phyloP scores from a whole-genome alignment of 2,329 filamentous ascomycete genomes.

The Fusarium torreyae region DNA sequence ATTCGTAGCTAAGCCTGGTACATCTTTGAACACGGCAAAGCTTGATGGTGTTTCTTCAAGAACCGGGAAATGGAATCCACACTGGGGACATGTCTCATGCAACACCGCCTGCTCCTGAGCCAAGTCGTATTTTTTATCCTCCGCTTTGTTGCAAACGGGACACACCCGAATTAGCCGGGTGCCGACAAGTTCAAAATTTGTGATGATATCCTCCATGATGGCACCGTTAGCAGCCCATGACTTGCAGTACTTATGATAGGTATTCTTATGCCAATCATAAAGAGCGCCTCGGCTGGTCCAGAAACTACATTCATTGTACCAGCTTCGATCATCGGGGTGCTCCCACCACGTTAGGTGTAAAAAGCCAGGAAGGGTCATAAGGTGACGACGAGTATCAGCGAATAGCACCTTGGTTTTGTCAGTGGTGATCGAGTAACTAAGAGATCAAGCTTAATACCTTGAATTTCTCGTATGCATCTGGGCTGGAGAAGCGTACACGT shows the following conservation, averaged over 20 bases:
- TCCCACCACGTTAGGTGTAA: slow-evolving; percentile 35
- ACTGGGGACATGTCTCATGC: slow-evolving; percentile 31
- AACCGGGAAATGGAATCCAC: slow-evolving; percentile 38
- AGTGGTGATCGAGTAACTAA: too few species aligned
- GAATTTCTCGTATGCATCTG: slow-evolving; percentile 29
- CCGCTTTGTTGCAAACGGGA: slow-evolving; percentile 28
- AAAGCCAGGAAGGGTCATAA: slow-evolving; percentile 26
- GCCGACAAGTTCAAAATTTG: slow-evolving; percentile 39
- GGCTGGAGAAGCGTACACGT: slow-evolving; percentile 32
- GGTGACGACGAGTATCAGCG: slow-evolving; percentile 28
- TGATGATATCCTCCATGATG: slow-evolving; percentile 43
- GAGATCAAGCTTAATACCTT: neutral
- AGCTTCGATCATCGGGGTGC: slow-evolving; percentile 24
- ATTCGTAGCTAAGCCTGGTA: neutral
- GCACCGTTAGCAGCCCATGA: slow-evolving; percentile 30
- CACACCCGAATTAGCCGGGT: slow-evolving; percentile 31
- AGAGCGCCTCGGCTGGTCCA: slow-evolving; percentile 35
- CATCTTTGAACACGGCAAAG: slow-evolving; percentile 33
- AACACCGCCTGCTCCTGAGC: slow-evolving; percentile 38
- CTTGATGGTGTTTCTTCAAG: slow-evolving; percentile 32
- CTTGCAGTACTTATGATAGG: slow-evolving; percentile 39
- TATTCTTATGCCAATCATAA: slow-evolving; percentile 39
- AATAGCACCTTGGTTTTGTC: slow-evolving; percentile 17
- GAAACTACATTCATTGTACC: slow-evolving; percentile 40
- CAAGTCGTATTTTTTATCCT: slow-evolving; percentile 40